Conservation (phyloP, 768 basidiomycete genomes). For the Mycena crocata region DNA sequence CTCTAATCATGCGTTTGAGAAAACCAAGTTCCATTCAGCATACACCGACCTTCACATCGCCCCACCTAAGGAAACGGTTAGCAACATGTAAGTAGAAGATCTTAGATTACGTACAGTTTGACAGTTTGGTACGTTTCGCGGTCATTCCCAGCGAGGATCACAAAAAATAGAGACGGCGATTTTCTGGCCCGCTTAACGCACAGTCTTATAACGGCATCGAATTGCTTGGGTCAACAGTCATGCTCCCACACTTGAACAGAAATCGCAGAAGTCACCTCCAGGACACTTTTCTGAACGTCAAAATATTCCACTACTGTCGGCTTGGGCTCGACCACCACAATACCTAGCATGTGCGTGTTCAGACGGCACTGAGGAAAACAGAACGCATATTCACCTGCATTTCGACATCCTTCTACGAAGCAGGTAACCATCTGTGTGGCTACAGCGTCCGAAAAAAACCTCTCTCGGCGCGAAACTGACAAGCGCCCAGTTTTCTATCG, state of each 20-base stretch:
- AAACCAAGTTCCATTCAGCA: slow-evolving; percentile 29
- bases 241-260: neutral
- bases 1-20: slow-evolving; percentile 47
- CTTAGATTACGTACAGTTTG: slow-evolving; percentile 74
- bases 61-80: slow-evolving; percentile 62
- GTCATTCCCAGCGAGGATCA: slow-evolving; percentile 74
- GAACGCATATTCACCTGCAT: slow-evolving; percentile 60
- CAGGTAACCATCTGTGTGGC: slow-evolving; percentile 65
- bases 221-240: neutral
- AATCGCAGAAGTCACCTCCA: too few species aligned
- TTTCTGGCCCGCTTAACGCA: slow-evolving; percentile 48
- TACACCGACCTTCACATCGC: slow-evolving; percentile 68
- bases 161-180: slow-evolving; percentile 68
- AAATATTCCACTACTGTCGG: neutral
- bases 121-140: slow-evolving; percentile 76
- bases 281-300: too few species aligned
- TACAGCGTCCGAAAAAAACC: too few species aligned
- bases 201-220: slow-evolving; percentile 69
- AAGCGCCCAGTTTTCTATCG: slow-evolving; percentile 69
- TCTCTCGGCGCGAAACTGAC: slow-evolving; percentile 70
- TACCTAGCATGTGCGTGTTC: neutral
- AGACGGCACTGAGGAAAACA: neutral
- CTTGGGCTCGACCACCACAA: neutral
- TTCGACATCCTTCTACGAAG: slow-evolving; percentile 57
- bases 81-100: neutral